Evolutionary conservation across 2,329 filamentous ascomycete genomes (phyloP).

Genomic region (Pezicula radicicola): DNA sequence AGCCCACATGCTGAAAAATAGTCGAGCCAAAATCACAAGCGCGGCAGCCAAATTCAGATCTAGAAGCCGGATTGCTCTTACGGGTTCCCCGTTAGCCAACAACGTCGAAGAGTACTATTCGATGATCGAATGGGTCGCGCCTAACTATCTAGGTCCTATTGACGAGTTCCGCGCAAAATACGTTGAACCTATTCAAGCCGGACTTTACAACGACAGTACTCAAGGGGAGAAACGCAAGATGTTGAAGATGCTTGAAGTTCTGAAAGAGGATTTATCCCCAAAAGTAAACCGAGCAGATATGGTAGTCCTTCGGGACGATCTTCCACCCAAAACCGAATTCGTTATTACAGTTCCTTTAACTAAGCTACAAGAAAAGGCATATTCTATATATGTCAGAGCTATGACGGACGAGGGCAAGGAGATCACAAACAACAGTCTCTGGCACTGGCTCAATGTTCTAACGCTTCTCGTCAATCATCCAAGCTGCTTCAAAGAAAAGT

Average conservation of each 20-base stretch:
- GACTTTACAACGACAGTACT: conserved; percentile 65
- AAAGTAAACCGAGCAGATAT: conserved; percentile 78
- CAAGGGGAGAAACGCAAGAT: conserved; percentile 52
- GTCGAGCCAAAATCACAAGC: conserved; percentile 45
- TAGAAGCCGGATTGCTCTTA: conserved; percentile 74
- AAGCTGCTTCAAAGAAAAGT: conserved; percentile 37
- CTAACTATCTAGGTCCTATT: conserved; percentile 68
- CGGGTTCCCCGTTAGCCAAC: conserved; percentile 83
- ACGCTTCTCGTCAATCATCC: conserved; percentile 58
- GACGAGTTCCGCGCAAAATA: conserved; percentile 70
- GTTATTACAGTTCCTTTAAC: conserved; percentile 73
- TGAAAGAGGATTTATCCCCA: conserved; percentile 70
- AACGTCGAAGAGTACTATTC: conserved; percentile 79
- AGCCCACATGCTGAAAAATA: conserved; percentile 76
- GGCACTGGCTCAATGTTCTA: conserved; percentile 51
- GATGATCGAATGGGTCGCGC: conserved; percentile 87
- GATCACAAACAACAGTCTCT: conserved; percentile 41
- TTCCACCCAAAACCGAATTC: conserved; percentile 79
- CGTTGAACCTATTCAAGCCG: conserved; percentile 68
- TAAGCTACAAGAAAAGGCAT: conserved; percentile 59
- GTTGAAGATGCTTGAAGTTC: conserved; percentile 63
- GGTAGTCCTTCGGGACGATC: conserved; percentile 58
- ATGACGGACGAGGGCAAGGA: conserved; percentile 27
- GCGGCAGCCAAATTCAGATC: conserved; percentile 61
- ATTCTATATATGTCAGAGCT: conserved; percentile 47